These are phyloP conservation scores for Furcasterigmium sp. DNA, from an alignment of 2,329 filamentous ascomycete genomes.

Conservation along the genomic window DNA sequence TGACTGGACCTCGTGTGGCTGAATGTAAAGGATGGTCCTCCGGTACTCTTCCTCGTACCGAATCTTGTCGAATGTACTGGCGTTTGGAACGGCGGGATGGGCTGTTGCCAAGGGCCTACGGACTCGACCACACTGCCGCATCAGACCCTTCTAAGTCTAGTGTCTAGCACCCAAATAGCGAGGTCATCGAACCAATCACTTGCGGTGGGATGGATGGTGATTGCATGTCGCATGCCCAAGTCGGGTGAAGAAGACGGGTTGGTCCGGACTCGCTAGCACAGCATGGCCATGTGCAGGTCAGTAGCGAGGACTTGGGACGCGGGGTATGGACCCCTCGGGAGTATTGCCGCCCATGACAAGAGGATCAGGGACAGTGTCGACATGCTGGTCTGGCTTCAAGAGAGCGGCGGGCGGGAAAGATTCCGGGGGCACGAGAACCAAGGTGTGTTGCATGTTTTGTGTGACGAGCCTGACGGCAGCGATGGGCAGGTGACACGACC, in stretches of 20 bases:
- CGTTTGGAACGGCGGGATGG: neutral
- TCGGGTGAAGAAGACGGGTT: neutral
- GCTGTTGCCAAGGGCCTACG: neutral
- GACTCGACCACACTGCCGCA: neutral
- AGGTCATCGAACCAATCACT: neutral
- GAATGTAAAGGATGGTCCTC: no score
- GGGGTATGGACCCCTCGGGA: neutral
- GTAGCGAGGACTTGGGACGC: neutral
- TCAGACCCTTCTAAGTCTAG: neutral
- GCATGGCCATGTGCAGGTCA: neutral
- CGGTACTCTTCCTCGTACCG: no score
- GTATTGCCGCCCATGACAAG: no score
- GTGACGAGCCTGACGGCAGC: no score
- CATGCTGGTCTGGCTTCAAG: no score
- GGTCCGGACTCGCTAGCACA: neutral
- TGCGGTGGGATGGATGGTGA: neutral
- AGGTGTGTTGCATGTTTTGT: no score
- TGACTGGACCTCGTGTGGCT: no score
- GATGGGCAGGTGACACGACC: no score
- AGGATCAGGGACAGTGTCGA: no score
- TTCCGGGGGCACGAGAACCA: no score
- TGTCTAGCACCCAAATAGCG: neutral
- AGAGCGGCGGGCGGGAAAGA: no score
- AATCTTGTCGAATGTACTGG: no score
- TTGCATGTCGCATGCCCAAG: neutral